These are phyloP conservation scores for Kodamaea hsintzibuensis DNA, from an alignment of 805 yeast species.

Conservation along the genomic window DNA sequence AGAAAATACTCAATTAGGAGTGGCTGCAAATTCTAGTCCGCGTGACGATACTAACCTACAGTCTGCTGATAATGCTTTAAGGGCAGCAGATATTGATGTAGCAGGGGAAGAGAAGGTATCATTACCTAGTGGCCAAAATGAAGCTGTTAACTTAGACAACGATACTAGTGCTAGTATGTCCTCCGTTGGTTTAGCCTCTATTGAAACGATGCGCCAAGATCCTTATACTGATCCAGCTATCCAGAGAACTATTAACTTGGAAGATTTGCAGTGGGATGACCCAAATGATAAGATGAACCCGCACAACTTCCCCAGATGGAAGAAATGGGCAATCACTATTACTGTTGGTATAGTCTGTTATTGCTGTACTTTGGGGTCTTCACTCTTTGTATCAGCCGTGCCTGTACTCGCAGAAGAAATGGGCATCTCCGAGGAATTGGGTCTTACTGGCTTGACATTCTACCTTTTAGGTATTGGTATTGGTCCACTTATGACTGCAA, in stretches of 20 bases:
- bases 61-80: slow-evolving; percentile 10
- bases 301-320: slow-evolving; percentile 63
- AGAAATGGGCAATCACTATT: slow-evolving; percentile 66
- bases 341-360: slow-evolving; percentile 64
- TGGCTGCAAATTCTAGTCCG: slow-evolving; percentile 20
- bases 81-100: slow-evolving; percentile 19
- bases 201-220: not conserved
- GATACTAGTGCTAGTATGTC: not conserved
- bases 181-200: not conserved
- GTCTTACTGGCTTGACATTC: slow-evolving; percentile 66
- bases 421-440: slow-evolving; percentile 57
- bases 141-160: slow-evolving; percentile 10
- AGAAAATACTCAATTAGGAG: slow-evolving; percentile 30
- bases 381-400: slow-evolving; percentile 66
- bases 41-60: slow-evolving; percentile 11
- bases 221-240: not conserved
- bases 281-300: slow-evolving; percentile 66
- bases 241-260: not conserved
- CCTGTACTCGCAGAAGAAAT: slow-evolving; percentile 51
- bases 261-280: slow-evolving; percentile 55
- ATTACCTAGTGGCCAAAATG: slow-evolving; percentile 15
- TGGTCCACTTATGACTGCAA: slow-evolving; percentile 73
- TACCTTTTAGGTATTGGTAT: slow-evolving; percentile 70
- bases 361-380: slow-evolving; percentile 74
- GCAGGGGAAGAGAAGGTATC: slow-evolving; percentile 16